Conservation (phyloP, 331 rosid species). For the Malus hybrid region DNA sequence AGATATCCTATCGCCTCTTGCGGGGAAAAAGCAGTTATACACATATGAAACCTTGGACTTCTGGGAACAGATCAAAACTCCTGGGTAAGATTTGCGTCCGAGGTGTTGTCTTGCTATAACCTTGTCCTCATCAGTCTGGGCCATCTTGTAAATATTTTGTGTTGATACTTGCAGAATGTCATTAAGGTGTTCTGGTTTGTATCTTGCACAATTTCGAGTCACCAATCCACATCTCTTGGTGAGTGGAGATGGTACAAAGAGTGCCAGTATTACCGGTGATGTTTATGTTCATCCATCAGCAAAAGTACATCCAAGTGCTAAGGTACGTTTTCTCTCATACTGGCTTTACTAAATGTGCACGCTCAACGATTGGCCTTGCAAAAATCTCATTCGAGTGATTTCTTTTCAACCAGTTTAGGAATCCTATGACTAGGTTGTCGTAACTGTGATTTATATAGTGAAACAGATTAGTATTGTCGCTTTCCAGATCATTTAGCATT, state of each 20-base stretch:
- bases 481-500: neutral
- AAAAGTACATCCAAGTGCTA: conserved; percentile 85
- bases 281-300: conserved; percentile 95
- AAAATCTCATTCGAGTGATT: neutral
- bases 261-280: conserved; percentile 62
- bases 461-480: neutral
- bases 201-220: conserved; percentile 69
- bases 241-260: conserved; percentile 62
- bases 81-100: conserved; percentile 48
- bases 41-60: conserved; percentile 80
- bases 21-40: conserved; percentile 84
- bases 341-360: neutral
- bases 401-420: neutral
- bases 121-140: conserved; percentile 5
- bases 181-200: conserved; percentile 79
- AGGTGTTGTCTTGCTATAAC: conserved; percentile 1
- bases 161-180: conserved; percentile 68
- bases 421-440: neutral
- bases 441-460: neutral
- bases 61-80: conserved; percentile 98
- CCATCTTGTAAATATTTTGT: conserved; percentile 4
- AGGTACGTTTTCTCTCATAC: conserved; percentile 38
- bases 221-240: conserved; percentile 65
- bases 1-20: conserved; percentile 92
- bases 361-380: neutral